Percentiles rank a stretch among this genome's conserved stretches.
These are phyloP conservation scores for Pichia sp. DNA, from an alignment of 1,139 yeast genomes.

Conservation along the genomic window DNA sequence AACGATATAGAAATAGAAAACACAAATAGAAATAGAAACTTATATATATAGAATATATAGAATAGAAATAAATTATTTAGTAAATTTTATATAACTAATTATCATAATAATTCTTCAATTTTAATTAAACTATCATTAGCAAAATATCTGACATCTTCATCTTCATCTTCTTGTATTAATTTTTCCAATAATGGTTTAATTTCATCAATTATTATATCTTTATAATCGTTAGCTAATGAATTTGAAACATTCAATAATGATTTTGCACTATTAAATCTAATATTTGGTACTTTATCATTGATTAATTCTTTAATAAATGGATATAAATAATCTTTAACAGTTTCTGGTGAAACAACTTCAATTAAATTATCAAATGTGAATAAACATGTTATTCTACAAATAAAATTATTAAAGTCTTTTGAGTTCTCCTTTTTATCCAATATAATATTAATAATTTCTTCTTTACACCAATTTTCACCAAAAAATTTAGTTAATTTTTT, in stretches of 20 bases:
- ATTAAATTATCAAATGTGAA: conserved; percentile 79
- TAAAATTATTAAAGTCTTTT: conserved; percentile 54
- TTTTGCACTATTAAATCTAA: conserved; percentile 91
- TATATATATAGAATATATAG: not conserved
- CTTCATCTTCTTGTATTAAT: conserved; percentile 59
- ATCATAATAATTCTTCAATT: conserved; percentile 13
- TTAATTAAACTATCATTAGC: conserved; percentile 49
- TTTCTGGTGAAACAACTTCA: conserved; percentile 51
- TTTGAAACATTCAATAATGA: conserved; percentile 60
- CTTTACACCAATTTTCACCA: conserved; percentile 92
- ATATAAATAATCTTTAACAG: conserved; percentile 58
- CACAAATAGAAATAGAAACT: not conserved
- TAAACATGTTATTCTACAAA: conserved; percentile 85
- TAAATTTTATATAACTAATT: conserved; percentile 1
- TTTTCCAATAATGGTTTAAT: conserved; percentile 62
- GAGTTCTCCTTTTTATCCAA: conserved; percentile 37
- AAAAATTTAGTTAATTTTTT: conserved; percentile 76
- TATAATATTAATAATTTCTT: conserved; percentile 73
- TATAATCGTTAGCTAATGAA: conserved; percentile 35
- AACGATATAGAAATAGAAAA: too few relatives aligned
- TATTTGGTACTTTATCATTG: conserved; percentile 85
- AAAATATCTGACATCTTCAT: conserved; percentile 85
- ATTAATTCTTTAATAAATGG: conserved; percentile 73
- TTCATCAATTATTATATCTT: conserved; percentile 43
- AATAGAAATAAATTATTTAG: too few relatives aligned